phyloP scores from a whole-genome alignment of 2,329 filamentous ascomycete genomes.

The Apiospora rasikravindrae region DNA sequence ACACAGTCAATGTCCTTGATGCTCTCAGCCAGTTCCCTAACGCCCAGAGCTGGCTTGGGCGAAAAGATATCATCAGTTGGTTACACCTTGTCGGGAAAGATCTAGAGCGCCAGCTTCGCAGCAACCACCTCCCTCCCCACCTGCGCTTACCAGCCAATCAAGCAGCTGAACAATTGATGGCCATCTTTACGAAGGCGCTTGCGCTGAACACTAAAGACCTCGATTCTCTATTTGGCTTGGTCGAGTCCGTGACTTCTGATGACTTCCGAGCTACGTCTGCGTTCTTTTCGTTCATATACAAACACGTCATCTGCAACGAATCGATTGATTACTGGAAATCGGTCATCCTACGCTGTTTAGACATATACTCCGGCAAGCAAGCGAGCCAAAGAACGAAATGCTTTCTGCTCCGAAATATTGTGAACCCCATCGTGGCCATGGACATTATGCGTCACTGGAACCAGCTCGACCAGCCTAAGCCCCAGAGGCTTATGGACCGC shows the following conservation, averaged over 20 bases:
- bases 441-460: slow-evolving; percentile 88
- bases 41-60: slow-evolving; percentile 74
- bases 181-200: slow-evolving; percentile 82
- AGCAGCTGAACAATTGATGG: slow-evolving; percentile 85
- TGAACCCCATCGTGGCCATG: slow-evolving; percentile 96
- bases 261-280: slow-evolving; percentile 79
- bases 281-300: slow-evolving; percentile 83
- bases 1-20: slow-evolving; percentile 84
- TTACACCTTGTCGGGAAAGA: slow-evolving; percentile 74
- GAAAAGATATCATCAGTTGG: slow-evolving; percentile 65
- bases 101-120: slow-evolving; percentile 75
- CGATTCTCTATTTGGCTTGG: slow-evolving; percentile 82
- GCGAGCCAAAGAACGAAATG: slow-evolving; percentile 90
- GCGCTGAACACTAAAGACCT: slow-evolving; percentile 75
- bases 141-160: slow-evolving; percentile 88
- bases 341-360: slow-evolving; percentile 83
- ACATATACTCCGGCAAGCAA: slow-evolving; percentile 79
- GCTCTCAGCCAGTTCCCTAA: slow-evolving; percentile 73
- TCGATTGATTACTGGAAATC: slow-evolving; percentile 86
- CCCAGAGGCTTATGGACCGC: slow-evolving; percentile 81
- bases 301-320: slow-evolving; percentile 80
- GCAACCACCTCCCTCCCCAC: slow-evolving; percentile 70
- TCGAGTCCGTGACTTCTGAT: slow-evolving; percentile 83
- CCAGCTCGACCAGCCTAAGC: slow-evolving; percentile 56
- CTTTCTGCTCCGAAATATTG: slow-evolving; percentile 87